These are phyloP conservation scores for Diplocarpon mali DNA, from an alignment of 2,329 filamentous ascomycete species.

Conservation along the genomic window DNA sequence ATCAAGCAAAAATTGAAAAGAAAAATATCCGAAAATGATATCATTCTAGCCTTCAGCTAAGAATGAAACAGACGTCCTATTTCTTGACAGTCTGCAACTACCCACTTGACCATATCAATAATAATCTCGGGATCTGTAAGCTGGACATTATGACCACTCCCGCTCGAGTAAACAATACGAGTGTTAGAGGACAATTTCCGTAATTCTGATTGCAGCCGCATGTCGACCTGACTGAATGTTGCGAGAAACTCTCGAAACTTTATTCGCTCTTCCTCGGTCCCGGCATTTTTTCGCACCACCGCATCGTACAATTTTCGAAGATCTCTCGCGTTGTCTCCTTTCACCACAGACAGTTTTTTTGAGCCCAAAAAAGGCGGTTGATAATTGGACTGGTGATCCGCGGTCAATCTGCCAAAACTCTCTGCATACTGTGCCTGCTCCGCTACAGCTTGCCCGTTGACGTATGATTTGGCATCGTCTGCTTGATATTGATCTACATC, in stretches of 20 bases:
- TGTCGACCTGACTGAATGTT: conserved; percentile 23
- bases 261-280: conserved; percentile 26
- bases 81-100: conserved; percentile 3
- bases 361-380: background rate
- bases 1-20: no score
- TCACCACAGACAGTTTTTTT: conserved; percentile 2
- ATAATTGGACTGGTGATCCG: background rate
- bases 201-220: conserved; percentile 23
- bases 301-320: conserved; percentile 25
- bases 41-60: no score
- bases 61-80: no score
- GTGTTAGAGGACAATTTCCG: conserved; percentile 25
- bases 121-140: conserved; percentile 29
- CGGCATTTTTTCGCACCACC: conserved; percentile 25
- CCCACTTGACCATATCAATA: conserved; percentile 28
- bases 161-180: conserved; percentile 22
- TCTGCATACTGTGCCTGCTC: conserved; percentile 3
- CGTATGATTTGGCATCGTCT: background rate
- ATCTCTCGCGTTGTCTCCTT: conserved; percentile 1
- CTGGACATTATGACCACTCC: conserved; percentile 30
- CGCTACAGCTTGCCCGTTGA: background rate
- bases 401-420: conserved; percentile 1
- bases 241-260: conserved; percentile 23
- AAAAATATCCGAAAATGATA: no score
- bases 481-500: background rate